These are phyloP conservation scores for Globisporangium iwayamae DNA, from an alignment of 352 stramenopile species.

Conservation along the genomic window DNA sequence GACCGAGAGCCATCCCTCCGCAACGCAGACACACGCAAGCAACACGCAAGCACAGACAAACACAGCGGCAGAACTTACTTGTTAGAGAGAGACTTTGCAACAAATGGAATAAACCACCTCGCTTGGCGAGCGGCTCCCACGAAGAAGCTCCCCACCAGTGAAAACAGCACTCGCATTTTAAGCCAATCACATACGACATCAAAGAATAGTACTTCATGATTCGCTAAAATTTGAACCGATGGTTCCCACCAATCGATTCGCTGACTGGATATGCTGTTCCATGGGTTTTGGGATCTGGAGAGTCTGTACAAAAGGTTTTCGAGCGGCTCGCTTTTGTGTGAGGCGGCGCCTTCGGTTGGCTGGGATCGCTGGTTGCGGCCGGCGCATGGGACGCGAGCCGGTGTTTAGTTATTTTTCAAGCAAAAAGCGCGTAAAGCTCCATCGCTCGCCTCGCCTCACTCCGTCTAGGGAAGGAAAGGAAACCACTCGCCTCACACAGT, in stretches of 20 bases:
- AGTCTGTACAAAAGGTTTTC: not conserved
- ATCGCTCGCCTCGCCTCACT: not conserved
- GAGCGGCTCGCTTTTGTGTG: conserved; percentile 5
- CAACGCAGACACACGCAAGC: conserved; percentile 6
- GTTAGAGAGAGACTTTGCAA: conserved; percentile 86
- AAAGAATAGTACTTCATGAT: not conserved
- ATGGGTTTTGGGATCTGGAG: not conserved
- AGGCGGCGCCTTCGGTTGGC: conserved; percentile 13
- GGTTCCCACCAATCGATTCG: conserved; percentile 32
- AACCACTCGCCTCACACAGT: not conserved
- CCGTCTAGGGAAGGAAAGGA: not conserved
- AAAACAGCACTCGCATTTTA: conserved; percentile 23
- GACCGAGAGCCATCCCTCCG: not conserved
- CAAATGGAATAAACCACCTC: conserved; percentile 39
- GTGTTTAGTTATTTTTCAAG: conserved; percentile 17
- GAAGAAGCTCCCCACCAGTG: conserved; percentile 37
- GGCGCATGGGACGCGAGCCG: not conserved
- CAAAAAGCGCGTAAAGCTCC: conserved; percentile 15
- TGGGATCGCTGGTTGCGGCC: conserved; percentile 11
- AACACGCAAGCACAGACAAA: conserved; percentile 9
- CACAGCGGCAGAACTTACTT: conserved; percentile 60
- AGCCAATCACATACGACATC: conserved; percentile 7
- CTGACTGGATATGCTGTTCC: conserved; percentile 14
- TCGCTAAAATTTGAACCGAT: conserved; percentile 24
- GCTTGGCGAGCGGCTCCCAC: not conserved